Base-by-base conservation (phyloP, 163 green algal species). In the Volvox carteri region DNA sequence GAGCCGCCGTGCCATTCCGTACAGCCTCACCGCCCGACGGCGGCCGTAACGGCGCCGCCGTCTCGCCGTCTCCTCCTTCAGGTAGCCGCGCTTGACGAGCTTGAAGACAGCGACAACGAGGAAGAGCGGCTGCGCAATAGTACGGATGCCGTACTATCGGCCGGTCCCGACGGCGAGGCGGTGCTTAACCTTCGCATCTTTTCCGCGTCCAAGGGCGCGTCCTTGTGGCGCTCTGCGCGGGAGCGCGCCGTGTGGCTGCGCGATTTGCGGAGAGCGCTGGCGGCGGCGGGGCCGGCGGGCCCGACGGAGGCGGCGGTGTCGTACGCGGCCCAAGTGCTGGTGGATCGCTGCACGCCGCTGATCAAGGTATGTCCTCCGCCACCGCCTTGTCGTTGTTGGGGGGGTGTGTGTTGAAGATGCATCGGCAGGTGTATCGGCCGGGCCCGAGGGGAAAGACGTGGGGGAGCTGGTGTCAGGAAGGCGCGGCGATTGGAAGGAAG, bases 21-120 rank as follows among this genome's bases (percentile, higher is more conserved):
- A n/a, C n/a, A n/a, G n/a, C n/a, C n/a, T n/a, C n/a, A n/a, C n/a
- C 48, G 12, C 12, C 48, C 42, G 7, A 21, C 54, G 37, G 76
- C 78, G 39, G 28, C 78, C 37, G 48, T 14, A 14, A 14, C 48
- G 48, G 12, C 37, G 1, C 18, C 46, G 30, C 9, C 16, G 33
- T 52, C 42, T n/a, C n/a, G n/a, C n/a, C n/a, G 54, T 37, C 83
- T 67, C 28, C 83, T 88, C 8, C 67, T 48, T 1, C 84, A 56
- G 68, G 84, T 70, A 2, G 35, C 70, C 39, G 50, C 84, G 37
- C 23, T 62, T 25, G 84, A 89, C 25, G 84, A 89, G 52, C 25
- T 89, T 28, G 84, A 89, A 11, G 84, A 89, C 50, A 79, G 58
- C 84, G 84, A 89, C 84, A 79, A 79, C 48, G 81, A 87, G 81